Conservation (phyloP, 2,329 filamentous ascomycete genomes). For the Ustulina deusta region DNA sequence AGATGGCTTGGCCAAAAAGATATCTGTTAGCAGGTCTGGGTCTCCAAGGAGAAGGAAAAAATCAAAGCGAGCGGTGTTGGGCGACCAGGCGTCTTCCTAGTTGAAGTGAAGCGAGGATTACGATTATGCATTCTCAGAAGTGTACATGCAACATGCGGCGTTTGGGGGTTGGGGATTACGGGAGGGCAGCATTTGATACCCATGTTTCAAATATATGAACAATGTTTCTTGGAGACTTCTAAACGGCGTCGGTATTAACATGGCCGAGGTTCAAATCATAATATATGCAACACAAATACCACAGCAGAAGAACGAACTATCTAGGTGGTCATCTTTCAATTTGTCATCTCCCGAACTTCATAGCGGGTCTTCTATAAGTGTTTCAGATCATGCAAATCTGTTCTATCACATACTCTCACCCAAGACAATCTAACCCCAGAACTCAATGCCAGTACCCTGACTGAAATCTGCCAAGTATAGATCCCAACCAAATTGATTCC, state of each 20-base stretch:
- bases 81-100: neutral
- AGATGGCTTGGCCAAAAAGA: neutral
- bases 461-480: conserved; percentile 21
- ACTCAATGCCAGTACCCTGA: conserved; percentile 11
- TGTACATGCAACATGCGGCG: conserved; percentile 10
- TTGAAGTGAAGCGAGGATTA: conserved; percentile 1
- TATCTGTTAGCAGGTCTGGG: neutral
- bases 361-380: conserved; percentile 2
- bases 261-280: neutral
- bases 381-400: conserved; percentile 29
- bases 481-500: conserved; percentile 18
- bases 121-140: conserved; percentile 6
- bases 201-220: conserved; percentile 37
- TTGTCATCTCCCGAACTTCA: conserved; percentile 19
- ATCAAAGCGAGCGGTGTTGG: conserved; percentile 8
- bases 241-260: neutral
- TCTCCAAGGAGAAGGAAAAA: conserved; percentile 22
- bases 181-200: conserved; percentile 45
- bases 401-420: conserved; percentile 1
- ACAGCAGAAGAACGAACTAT: neutral
- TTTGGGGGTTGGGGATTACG: conserved; percentile 18
- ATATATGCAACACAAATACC: neutral
- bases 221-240: conserved; percentile 10
- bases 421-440: conserved; percentile 7
- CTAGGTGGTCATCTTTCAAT: neutral